A percentile compares a stretch with the other conserved stretches of the same genome.
phyloP scores from a whole-genome alignment of 2,329 filamentous ascomycete genomes.

The Aspergillus neoniger region DNA sequence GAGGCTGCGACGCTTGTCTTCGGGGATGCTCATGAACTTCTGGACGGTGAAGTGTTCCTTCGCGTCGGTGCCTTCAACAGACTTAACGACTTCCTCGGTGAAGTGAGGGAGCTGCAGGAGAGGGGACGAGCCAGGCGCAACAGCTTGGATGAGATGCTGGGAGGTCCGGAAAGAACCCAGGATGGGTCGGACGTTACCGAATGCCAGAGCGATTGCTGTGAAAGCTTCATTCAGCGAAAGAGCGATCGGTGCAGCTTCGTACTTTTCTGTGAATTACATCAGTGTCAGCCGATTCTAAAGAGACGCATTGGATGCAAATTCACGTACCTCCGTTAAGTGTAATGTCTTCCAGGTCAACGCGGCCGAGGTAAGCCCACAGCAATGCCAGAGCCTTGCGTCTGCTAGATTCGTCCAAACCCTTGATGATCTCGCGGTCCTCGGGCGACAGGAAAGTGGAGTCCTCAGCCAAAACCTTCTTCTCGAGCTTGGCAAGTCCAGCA shows the following conservation, averaged over 20 bases:
- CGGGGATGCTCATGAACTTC: constrained; percentile 82
- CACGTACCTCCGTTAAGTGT: constrained; percentile 66
- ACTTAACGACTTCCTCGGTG: constrained; percentile 59
- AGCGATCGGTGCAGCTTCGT: constrained; percentile 83
- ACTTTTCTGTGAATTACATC: constrained; percentile 64
- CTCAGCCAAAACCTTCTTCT: constrained; percentile 72
- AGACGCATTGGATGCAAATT: neutral
- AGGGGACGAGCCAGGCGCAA: constrained; percentile 79
- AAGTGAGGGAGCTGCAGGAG: constrained; percentile 91
- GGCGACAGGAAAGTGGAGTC: constrained; percentile 61
- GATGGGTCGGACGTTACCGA: constrained; percentile 78
- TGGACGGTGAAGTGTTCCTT: constrained; percentile 78
- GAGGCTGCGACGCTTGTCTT: constrained; percentile 70
- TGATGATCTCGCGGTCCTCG: constrained; percentile 75
- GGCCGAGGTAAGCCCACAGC: constrained; percentile 92
- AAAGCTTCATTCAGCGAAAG: constrained; percentile 84
- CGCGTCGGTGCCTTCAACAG: constrained; percentile 58
- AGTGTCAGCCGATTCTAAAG: constrained; percentile 13
- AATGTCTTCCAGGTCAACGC: constrained; percentile 78
- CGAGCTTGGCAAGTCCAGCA: constrained; percentile 76
- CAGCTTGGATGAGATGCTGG: constrained; percentile 86
- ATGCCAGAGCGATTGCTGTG: constrained; percentile 82
- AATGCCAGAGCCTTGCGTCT: constrained; percentile 85
- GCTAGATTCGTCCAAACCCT: constrained; percentile 75
- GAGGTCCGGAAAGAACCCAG: constrained; percentile 77